Percentiles rank a stretch among this genome's conserved stretches.
phyloP scores from a whole-genome alignment of 495 filamentous ascomycete species.

The Tuber indicum region DNA sequence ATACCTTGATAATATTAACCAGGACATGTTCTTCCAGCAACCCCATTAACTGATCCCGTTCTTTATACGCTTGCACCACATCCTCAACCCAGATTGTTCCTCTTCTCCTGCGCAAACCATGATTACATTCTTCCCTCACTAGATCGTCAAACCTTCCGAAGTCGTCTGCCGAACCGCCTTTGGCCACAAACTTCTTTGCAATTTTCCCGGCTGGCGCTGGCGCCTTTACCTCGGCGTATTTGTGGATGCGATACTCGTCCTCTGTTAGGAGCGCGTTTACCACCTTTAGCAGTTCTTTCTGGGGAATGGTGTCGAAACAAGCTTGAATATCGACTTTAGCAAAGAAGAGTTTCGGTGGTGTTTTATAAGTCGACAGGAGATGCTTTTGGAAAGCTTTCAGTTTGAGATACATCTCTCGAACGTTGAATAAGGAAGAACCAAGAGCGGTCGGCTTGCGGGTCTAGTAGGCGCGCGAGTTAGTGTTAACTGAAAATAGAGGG shows the following conservation, averaged over 20 bases:
- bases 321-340: conserved; percentile 86
- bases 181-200: conserved; percentile 58
- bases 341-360: conserved; percentile 56
- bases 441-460: conserved; percentile 54
- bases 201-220: conserved; percentile 45
- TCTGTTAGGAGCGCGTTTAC: conserved; percentile 57
- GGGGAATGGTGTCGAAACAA: conserved; percentile 94
- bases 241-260: conserved; percentile 62
- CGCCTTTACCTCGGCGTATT: conserved; percentile 64
- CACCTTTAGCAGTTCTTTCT: conserved; percentile 61
- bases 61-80: conserved; percentile 48
- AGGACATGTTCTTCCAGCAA: conserved; percentile 70
- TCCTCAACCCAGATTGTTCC: conserved; percentile 71
- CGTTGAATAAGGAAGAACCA: conserved; percentile 70
- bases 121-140: conserved; percentile 48
- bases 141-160: conserved; percentile 52
- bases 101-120: conserved; percentile 45
- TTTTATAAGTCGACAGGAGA: conserved; percentile 39
- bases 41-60: conserved; percentile 56
- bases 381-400: conserved; percentile 61
- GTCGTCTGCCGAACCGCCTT: conserved; percentile 51
- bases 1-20: conserved; percentile 66
- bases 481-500: conserved; percentile 14
- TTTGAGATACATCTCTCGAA: conserved; percentile 72
- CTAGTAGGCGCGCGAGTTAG: conserved; percentile 37